Base-by-base conservation (phyloP, 495 filamentous ascomycete species). In the Lindgomyces ingoldianus region DNA sequence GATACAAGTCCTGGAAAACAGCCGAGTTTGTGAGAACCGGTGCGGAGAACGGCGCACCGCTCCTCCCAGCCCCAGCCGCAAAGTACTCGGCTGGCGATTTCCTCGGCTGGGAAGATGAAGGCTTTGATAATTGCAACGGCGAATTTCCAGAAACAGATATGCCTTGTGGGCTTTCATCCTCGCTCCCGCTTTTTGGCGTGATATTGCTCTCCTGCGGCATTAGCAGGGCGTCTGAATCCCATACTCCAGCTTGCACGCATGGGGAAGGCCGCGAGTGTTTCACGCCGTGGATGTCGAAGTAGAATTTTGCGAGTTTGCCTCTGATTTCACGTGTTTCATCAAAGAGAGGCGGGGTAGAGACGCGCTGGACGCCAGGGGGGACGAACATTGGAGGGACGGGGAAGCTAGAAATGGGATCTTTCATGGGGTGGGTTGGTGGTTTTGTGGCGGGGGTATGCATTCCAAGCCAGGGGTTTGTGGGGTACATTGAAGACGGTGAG, bases 211-310 rank as follows among this genome's bases (percentile, higher is more conserved):
- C 25, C 30, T 58, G 57, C 9, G 56, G 22, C 67, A 70, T 70
- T 42, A 70, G 67, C 12, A 70, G 2, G 21, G 57, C 58, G 48
- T 70, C 62, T 0, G 62, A 65, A 29, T 70, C 67, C 67, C 67
- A 70, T 22, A 62, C 36, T 0, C 67, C 52, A 8, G 46, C 65
- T 24, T 42, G 60, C 3, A 45, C 2, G 1, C 30, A 21, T 0
- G 48, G 63, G 3, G 41, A 16, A 2, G 48, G 33, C 18, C 41
- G 53, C 1, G 45, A 27, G 19, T 12, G 25, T 16, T 47, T 44
- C 14, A 29, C 48, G 44, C 45, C 53, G 18, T 63, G 11, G 44
- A 27, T 11, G 41, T 67, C 52, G 45, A 67, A 58, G 59, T 42
- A 56, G 36, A 62, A 67, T 25, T 67, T 22, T n/a, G 19, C 52